Evolutionary conservation across 495 filamentous ascomycete genomes (phyloP), one percentile per base, ranked within the genome.

Genomic region (Staphylotrichum tortipilum): DNA sequence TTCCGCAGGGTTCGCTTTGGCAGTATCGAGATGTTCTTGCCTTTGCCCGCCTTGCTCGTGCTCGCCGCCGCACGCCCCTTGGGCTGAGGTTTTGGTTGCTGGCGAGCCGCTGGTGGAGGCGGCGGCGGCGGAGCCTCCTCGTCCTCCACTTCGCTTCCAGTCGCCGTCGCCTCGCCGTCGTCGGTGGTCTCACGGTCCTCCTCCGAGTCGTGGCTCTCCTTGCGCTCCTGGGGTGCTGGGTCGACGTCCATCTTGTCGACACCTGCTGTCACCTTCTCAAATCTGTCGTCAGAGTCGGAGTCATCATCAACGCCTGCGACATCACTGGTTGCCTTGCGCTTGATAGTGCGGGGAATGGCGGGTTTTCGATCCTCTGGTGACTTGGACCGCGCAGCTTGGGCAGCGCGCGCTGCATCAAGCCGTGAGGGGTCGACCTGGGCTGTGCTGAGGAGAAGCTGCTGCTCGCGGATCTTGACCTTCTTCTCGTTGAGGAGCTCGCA

Each of bases 391-490:
- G 23, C 15, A 3, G 35, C 43, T 12, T 52, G 48, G 4, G 52
- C 44, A 2, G 40, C 49, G 18, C 35, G 39, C 3, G 33, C 47
- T 1, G 60, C 57, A 30, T 54, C 59, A 7, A 63, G 67, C 40
- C 56, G 72, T 1, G 65, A 58, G 0, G 72, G 64, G 59, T 85
- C 78, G 8, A 78, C 63, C 31, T 75, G 80, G 7, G 80, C 77
- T n/a, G 72, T 70, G 14, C 73, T 76, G 5, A 92, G 63, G 8
- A 89, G 56, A 17, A 82, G 75, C 53, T 88, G 83, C 61, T 92
- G 86, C 52, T 91, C 84, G 24, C 88, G 71, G 19, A 95, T 91
- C 66, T 92, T 94, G n/a, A 86, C 70, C 65, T 95, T 95, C 67
- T 95, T 95, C 57, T 83, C 81, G 54, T 95, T 95, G 0, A 95